These are phyloP conservation scores for Themeda triandra DNA, from an alignment of 176 grass and related monocot genomes.

Conservation along the genomic window DNA sequence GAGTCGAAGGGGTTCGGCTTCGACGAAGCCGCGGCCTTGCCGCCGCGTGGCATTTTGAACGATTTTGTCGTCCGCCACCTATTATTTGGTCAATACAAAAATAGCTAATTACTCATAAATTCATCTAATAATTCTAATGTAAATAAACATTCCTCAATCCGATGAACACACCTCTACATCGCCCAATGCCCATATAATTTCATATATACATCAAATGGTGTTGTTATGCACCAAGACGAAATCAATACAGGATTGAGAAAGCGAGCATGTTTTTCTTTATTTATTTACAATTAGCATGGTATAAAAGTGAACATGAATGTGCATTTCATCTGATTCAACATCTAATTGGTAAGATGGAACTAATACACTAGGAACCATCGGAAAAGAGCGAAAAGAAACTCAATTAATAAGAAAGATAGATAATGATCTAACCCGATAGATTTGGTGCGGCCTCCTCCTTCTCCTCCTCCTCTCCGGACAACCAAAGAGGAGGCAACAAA, in stretches of 20 bases:
- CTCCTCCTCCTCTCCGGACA: slow-evolving; percentile 20
- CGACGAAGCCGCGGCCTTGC: slow-evolving; percentile 36
- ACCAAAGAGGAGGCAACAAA: slow-evolving; percentile 34
- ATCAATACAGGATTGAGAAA: background rate
- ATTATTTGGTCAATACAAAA: background rate
- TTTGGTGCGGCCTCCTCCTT: slow-evolving; percentile 1
- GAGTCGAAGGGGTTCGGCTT: slow-evolving; percentile 46
- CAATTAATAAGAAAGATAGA: background rate
- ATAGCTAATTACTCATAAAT: background rate
- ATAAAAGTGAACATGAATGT: background rate
- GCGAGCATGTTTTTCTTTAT: background rate
- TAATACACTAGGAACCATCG: background rate
- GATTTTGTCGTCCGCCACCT: background rate
- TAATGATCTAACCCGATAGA: slow-evolving; percentile 22
- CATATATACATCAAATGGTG: background rate
- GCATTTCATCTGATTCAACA: background rate
- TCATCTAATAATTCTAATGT: background rate
- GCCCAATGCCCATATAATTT: background rate
- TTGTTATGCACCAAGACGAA: background rate
- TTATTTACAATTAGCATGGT: background rate
- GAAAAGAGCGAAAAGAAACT: background rate
- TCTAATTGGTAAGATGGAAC: background rate
- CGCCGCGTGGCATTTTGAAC: slow-evolving; percentile 43
- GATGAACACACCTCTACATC: background rate
- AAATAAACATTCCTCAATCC: background rate